phyloP scores from a whole-genome alignment of 176 grass and related monocot genomes.

The Carex scoparia region DNA sequence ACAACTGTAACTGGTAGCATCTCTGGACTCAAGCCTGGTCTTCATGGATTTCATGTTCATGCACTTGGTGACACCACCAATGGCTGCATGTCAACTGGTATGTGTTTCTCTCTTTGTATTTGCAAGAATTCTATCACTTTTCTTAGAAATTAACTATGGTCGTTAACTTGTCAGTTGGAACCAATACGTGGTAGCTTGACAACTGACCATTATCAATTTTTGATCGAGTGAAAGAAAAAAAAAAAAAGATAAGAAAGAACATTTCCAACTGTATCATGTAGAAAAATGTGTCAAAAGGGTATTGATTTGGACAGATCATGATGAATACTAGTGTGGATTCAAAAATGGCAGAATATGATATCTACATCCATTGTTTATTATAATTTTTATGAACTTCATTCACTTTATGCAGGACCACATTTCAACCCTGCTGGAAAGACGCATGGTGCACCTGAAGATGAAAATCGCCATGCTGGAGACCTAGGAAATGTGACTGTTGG shows the following conservation, averaged over 20 bases:
- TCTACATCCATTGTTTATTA: neutral
- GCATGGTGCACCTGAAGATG: slow-evolving; percentile 64
- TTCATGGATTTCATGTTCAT: slow-evolving; percentile 89
- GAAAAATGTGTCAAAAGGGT: neutral
- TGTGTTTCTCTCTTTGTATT: neutral
- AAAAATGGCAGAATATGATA: neutral
- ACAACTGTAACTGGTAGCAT: slow-evolving; percentile 73
- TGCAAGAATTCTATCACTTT: neutral
- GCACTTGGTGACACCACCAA: slow-evolving; percentile 90
- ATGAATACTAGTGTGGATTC: neutral
- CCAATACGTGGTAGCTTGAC: neutral
- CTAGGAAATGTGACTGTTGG: slow-evolving; percentile 73
- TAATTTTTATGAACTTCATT: neutral
- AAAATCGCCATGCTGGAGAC: slow-evolving; percentile 71
- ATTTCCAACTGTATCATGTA: neutral
- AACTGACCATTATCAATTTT: neutral
- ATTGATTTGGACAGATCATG: neutral
- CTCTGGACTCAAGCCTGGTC: slow-evolving; percentile 66
- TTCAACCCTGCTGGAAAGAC: slow-evolving; percentile 70
- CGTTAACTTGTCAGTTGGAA: neutral
- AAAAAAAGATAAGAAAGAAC: neutral
- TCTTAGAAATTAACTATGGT: neutral
- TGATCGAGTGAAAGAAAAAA: neutral
- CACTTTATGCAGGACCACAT: slow-evolving; percentile 50
- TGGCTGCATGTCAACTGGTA: slow-evolving; percentile 97